Evolutionary conservation across 345 rosid genomes (phyloP), one percentile per base, ranked within the genome.

Genomic region (Crucihimalaya himalaica): DNA sequence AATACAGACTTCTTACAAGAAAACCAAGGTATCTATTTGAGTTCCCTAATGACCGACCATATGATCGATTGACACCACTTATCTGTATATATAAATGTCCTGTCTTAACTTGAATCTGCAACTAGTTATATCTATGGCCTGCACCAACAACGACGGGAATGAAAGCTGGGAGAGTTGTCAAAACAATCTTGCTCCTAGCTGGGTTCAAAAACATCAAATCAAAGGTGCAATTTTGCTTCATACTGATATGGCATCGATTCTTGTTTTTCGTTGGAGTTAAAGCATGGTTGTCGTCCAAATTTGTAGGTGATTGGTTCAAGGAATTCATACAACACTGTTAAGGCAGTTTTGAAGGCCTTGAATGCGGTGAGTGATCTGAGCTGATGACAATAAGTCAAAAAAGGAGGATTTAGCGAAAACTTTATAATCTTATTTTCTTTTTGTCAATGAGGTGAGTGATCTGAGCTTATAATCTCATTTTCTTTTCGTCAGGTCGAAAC

Each of bases 171-270:
- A 87, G 81, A 86, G 88, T 86, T 2, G 97, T 92, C 66, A 79
- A 91, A 77, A 86, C 85, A 56, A 84, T 94, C 61, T 75, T 91
- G 86, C 51, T 82, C 77, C 81, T 94, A 68, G 97, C 97, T 9
- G 98, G 98, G 37, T 90, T 89, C 86, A 92, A 90, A 79, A 95
- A 95, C 71, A 81, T 95, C 66, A 93, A 93, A 79, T 89, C 98
- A 14, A 93, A 93, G 98, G 97, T 91, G 83, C 39, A 21, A 23
- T 47, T 63, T 62, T 45, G n/a, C 11, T 11, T 64, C 71, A 19
- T 40, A 15, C 5, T 45, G 25, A 45, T 47, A 13, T 11, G 57
- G 57, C 66, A 56, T 43, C 2, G 12, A 28, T 19, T 76, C 64
- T 28, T 76, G 52, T 68, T 45, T 55, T 25, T 14, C 0, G 12